Conservation (phyloP, 2,329 filamentous ascomycete species). For the Ascochyta rabiei region DNA sequence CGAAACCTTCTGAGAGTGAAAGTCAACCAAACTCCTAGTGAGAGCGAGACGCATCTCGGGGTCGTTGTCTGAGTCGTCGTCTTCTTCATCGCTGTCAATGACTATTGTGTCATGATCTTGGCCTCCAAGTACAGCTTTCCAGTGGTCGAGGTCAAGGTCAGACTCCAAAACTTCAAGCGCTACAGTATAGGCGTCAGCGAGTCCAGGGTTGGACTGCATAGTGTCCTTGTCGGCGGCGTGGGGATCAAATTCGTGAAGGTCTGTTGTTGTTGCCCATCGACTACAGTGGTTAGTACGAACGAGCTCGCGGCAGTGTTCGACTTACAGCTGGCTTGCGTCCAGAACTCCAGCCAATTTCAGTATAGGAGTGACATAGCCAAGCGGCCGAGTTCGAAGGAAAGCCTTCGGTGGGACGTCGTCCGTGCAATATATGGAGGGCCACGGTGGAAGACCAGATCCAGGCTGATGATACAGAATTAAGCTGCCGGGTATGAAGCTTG, state of each 20-base stretch:
- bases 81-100: neutral
- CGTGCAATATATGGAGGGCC: slow-evolving; percentile 15
- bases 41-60: slow-evolving; percentile 1
- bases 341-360: neutral
- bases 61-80: neutral
- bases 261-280: slow-evolving; percentile 24
- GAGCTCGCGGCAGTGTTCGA: neutral
- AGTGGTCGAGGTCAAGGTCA: slow-evolving; percentile 14
- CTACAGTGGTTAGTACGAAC: slow-evolving; percentile 17
- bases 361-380: slow-evolving; percentile 16
- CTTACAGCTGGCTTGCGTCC: neutral
- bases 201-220: slow-evolving; percentile 6
- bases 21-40: neutral
- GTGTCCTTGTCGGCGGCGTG: neutral
- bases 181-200: slow-evolving; percentile 19
- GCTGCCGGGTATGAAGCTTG: neutral
- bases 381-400: slow-evolving; percentile 15
- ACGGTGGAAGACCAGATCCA: neutral
- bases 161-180: slow-evolving; percentile 1
- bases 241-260: slow-evolving; percentile 24
- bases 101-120: neutral
- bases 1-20: neutral
- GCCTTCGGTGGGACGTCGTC: slow-evolving; percentile 24
- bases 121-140: slow-evolving; percentile 11
- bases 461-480: neutral